Base-by-base conservation (phyloP, 371 early-diverging fungal genomes). In the Apophysomyces ossiformis region DNA sequence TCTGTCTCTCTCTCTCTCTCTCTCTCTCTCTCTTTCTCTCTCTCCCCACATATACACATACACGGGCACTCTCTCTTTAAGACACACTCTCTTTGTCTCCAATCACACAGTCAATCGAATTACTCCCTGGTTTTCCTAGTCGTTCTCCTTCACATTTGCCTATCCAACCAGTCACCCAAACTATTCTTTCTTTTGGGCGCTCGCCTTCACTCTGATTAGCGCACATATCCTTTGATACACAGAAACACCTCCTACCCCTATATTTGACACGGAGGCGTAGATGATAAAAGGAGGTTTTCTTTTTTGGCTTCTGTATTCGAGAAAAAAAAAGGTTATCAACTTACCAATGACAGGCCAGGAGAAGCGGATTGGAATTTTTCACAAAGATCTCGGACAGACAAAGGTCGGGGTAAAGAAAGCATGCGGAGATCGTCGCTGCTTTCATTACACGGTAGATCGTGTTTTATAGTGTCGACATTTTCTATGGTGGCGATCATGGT, bases 231-330 rank as follows among this genome's bases (percentile, higher is more conserved):
- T 41, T 41, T 13, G 13, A 41, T 13, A 41, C 41, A 41, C 41
- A 41, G 41, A 41, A 41, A 41, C 21, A 26, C 8, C 21, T 50
- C 21, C 54, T 50, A 11, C 54, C 54, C 54, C 54, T 50, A 50
- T 50, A 21, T 50, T 50, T 50, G 21, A 50, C 54, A 50, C 21
- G 21, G 54, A 50, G 21, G 54, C 32, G 32, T 16, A 50, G 54
- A 32, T 9, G 35, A 50, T 50, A 50, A 50, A 50, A 26, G 54
- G 21, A 26, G 32, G 32, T 26, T 26, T 26, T 26, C 3, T 26
- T 26, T 26, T 26, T 26, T 26, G 32, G 32, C 32, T 26, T 26
- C 32, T 50, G 16, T n/a, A 50, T 26, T 47, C 54, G 54, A 50
- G 21, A 50, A n/a, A 50, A 50, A 50, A 21, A 21, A 50, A 50